Evolutionary conservation across 2,329 filamentous ascomycete species (phyloP), one percentile per base, ranked within the genome.

Genomic region (Talaromyces sp.): DNA sequence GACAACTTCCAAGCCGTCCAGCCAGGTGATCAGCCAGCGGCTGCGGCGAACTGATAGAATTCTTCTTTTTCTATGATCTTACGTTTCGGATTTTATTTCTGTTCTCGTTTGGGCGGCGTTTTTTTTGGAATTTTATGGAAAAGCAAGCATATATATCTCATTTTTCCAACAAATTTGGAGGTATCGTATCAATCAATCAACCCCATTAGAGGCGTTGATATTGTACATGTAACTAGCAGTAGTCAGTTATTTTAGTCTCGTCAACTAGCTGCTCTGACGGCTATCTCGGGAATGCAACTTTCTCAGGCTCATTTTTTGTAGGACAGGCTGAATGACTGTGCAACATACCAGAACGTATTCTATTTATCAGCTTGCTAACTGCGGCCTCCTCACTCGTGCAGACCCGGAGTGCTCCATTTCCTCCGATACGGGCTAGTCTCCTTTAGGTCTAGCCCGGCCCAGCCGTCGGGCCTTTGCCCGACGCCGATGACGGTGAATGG

Each of bases 1-100:
- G 89, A 96, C 66, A 91, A 90, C 5, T 91, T 98, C 73, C 84
- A 89, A 67, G 92, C 92, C n/a, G 60, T 68, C 18, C 65, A 67
- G 36, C 60, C 55, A 16, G 31, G 33, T 58, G 33, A 59, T 28
- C 57, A 58, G 14, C 12, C 27, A 31, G 27, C 42, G 10, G 18
- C 42, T 47, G 18, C 42, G 7, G 18, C 50, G 14, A 53, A 53
- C 28, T 53, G 30, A 53, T 31, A 53, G 16, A n/a, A 47, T 16
- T 18, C 12, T 36, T 36, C 23, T 27, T 10, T 47, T 47, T 23
- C 27, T 28, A 53, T 12, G 18, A 31, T n/a, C 12, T 30, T 53
- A 28, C 50, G 9, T 33, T 23, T 2, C 23, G 23, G 23, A 23
- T 23, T 30, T 18, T 16, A 31, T 31, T n/a, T 31, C 5, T 28